Evolutionary conservation across 805 yeast species (phyloP).

Genomic region (Candida bentonensis): DNA sequence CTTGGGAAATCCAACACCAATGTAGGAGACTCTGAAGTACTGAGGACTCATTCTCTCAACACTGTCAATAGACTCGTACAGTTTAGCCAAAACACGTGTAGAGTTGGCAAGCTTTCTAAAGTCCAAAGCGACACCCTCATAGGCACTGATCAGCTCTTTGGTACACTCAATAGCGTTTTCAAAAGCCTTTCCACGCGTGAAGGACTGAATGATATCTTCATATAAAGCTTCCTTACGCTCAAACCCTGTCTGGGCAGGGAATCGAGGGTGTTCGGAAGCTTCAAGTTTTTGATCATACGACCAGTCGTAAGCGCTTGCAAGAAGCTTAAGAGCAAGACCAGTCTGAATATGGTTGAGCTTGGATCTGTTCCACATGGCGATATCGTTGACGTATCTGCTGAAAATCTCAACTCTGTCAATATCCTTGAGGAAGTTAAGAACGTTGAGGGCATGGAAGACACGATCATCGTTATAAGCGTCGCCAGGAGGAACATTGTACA

Average conservation of each 20-base stretch:
- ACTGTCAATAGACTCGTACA: conserved; percentile 53
- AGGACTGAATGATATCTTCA: conserved; percentile 56
- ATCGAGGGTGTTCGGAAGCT: conserved; percentile 45
- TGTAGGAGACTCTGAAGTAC: conserved; percentile 63
- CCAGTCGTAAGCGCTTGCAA: conserved; percentile 72
- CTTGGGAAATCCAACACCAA: conserved; percentile 75
- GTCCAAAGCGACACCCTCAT: conserved; percentile 60
- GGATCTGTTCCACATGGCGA: conserved; percentile 48
- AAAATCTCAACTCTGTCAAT: conserved; percentile 69
- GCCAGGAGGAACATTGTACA: conserved; percentile 62
- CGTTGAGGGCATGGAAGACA: conserved; percentile 62
- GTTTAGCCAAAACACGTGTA: conserved; percentile 49
- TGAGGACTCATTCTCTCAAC: conserved; percentile 65
- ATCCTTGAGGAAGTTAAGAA: conserved; percentile 61
- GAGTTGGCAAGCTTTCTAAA: conserved; percentile 61
- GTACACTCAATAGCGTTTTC: conserved; percentile 72
- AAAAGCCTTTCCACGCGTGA: conserved; percentile 53
- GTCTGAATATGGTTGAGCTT: conserved; percentile 66
- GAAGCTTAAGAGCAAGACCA: conserved; percentile 61
- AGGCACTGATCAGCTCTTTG: conserved; percentile 63
- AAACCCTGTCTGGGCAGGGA: conserved; percentile 72
- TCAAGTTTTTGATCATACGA: conserved; percentile 33
- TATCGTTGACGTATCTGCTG: conserved; percentile 61
- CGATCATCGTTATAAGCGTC: conserved; percentile 81
- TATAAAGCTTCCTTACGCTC: conserved; percentile 63